Evolutionary conservation across 139 green algal species (phyloP), one percentile per base, ranked within the genome.

Genomic region (Coelastrella sp.): DNA sequence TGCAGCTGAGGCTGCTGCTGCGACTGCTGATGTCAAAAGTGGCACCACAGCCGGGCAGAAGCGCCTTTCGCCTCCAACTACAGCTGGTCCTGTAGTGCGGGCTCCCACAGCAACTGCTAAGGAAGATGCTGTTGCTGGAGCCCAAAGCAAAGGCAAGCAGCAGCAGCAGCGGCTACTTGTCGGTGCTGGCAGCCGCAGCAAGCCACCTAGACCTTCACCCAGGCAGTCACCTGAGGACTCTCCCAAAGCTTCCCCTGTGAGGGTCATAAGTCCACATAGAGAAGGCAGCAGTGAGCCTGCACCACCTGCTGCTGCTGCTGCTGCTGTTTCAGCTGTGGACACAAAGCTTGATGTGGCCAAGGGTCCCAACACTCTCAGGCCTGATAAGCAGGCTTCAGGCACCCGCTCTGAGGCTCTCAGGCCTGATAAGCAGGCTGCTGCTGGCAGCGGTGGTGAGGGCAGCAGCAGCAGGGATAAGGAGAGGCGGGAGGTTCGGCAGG

Each of bases 241-340:
- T 12, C 82, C 82, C 8, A 61, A 10, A 49, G 82, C 63, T 7
- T 87, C 82, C 35, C 82, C 82, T 12, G 10, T 35, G 3, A 59
- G 57, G 20, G 56, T 10, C 5, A 4, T 19, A 11, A 58, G 24
- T 80, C 74, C 74, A 80, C 74, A 58, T 9, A 57, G 25, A 58
- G 74, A 74, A 11, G 81, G 59, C 81, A 78, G 27, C 63, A 87
- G 82, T 57, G 65, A 78, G 17, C 82, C 82, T 12, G 27, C 63
- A 58, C 10, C 82, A 79, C 15, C 56, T 49, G 82, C 60, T 57
- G 63, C 63, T 87, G 65, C 82, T 85, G 80, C 35, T 86, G 59
- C 59, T 60, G 81, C 81, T 86, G 74, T 9, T 14, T 15, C 11
- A 74, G 60, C 58, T 57, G 79, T 85, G 56, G 79, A 8, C 14